These are phyloP conservation scores for Mycogone perniciosa DNA, from an alignment of 2,329 filamentous ascomycete genomes.

Conservation along the genomic window DNA sequence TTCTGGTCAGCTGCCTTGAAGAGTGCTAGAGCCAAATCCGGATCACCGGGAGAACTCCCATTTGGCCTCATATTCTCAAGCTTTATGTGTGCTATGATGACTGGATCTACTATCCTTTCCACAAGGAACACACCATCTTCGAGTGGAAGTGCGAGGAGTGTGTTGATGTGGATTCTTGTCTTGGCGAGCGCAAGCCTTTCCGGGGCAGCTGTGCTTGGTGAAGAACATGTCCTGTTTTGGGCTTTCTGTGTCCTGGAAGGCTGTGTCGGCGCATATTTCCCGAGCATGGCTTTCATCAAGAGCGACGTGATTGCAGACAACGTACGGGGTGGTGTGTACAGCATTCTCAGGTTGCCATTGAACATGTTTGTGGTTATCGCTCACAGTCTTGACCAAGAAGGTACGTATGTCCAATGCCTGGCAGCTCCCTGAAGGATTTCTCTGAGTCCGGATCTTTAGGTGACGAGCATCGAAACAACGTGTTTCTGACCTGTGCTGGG, in stretches of 20 bases:
- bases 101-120: conserved; percentile 36
- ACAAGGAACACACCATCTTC: neutral
- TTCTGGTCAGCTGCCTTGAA: conserved; percentile 55
- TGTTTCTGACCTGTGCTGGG: conserved; percentile 19
- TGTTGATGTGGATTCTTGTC: conserved; percentile 30
- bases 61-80: conserved; percentile 49
- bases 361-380: conserved; percentile 47
- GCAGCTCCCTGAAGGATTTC: neutral
- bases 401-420: conserved; percentile 17
- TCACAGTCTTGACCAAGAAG: conserved; percentile 39
- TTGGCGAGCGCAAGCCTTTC: conserved; percentile 32
- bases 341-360: conserved; percentile 49
- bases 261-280: conserved; percentile 53
- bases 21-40: conserved; percentile 28
- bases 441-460: conserved; percentile 15
- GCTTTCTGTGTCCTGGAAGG: conserved; percentile 51
- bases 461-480: conserved; percentile 23
- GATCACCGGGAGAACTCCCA: conserved; percentile 24
- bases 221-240: conserved; percentile 44
- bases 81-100: conserved; percentile 53
- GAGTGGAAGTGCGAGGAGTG: conserved; percentile 19
- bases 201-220: conserved; percentile 35
- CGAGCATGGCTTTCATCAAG: conserved; percentile 49
- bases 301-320: conserved; percentile 47
- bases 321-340: conserved; percentile 48